Evolutionary conservation across 495 filamentous ascomycete genomes (phyloP).

Genomic region (Lophium mytilinum): DNA sequence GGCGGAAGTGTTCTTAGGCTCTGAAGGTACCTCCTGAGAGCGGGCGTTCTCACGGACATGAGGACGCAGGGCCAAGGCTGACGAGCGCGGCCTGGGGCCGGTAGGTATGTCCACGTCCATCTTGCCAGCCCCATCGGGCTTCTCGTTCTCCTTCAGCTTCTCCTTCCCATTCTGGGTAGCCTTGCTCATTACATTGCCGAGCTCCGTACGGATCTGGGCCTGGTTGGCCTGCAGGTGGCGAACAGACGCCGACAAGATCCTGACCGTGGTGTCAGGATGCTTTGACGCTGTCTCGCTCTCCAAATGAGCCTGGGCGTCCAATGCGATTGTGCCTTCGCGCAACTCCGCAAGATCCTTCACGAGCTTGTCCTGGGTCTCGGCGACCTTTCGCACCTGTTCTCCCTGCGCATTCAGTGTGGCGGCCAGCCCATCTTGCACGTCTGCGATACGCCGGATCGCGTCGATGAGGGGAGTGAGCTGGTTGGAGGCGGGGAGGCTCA

Average conservation of each 20-base stretch:
- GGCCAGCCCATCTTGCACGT: neutral
- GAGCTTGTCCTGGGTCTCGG: neutral
- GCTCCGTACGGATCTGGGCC: neutral
- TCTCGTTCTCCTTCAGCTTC: neutral
- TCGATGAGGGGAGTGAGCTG: neutral
- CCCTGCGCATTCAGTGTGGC: neutral
- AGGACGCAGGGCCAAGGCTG: no score
- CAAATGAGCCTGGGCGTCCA: neutral
- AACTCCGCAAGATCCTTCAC: neutral
- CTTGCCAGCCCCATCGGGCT: no score
- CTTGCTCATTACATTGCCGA: neutral
- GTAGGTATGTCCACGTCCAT: no score
- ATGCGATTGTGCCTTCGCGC: neutral
- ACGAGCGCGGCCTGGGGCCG: no score
- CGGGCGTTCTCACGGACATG: no score
- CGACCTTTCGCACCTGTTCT: neutral
- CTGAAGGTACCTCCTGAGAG: no score
- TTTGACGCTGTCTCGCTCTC: neutral
- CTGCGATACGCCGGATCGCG: neutral
- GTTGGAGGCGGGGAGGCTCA: neutral
- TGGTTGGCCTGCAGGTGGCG: neutral
- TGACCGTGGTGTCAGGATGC: neutral
- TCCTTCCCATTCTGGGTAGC: neutral
- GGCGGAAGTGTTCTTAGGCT: no score
- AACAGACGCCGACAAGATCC: neutral